A percentile compares a stretch with the other conserved stretches of the same genome.
Conservation (phyloP, 495 filamentous ascomycete genomes). For the Lasiosphaeria miniovina region DNA sequence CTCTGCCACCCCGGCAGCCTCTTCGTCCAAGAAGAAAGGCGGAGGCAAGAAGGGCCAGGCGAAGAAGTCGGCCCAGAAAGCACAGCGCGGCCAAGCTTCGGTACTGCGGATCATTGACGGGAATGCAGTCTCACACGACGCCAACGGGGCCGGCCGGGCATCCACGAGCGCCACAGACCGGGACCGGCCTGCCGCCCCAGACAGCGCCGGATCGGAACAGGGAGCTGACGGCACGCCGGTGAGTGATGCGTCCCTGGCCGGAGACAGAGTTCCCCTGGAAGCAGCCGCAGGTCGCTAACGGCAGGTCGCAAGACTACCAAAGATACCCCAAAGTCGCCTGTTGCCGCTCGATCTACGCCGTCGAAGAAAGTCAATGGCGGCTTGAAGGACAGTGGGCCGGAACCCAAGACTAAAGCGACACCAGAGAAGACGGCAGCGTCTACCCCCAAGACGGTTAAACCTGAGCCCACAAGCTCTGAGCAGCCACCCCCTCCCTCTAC, state of each 20-base stretch:
- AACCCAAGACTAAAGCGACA: neutral
- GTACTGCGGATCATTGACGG: constrained; percentile 17
- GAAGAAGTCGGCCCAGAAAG: constrained; percentile 3
- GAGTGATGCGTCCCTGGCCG: too few relatives aligned
- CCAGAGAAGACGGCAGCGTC: constrained; percentile 15
- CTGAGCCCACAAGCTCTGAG: constrained; percentile 4
- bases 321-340: too few relatives aligned
- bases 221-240: too few relatives aligned
- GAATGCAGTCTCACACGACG: constrained; percentile 17
- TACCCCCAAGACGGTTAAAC: neutral
- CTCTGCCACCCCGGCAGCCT: neutral
- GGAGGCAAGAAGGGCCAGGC: constrained; percentile 15
- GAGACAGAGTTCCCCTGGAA: too few relatives aligned
- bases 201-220: neutral
- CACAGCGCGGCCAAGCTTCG: constrained; percentile 3
- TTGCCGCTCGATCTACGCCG: neutral
- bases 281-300: too few relatives aligned
- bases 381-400: neutral
- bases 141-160: neutral
- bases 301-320: too few relatives aligned
- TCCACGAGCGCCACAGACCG: neutral
- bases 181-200: neutral
- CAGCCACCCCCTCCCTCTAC: constrained; percentile 7
- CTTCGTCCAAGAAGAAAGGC: constrained; percentile 11
- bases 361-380: neutral